Base-by-base conservation (phyloP, 306 rosid species). In the Dryas octopetala region DNA sequence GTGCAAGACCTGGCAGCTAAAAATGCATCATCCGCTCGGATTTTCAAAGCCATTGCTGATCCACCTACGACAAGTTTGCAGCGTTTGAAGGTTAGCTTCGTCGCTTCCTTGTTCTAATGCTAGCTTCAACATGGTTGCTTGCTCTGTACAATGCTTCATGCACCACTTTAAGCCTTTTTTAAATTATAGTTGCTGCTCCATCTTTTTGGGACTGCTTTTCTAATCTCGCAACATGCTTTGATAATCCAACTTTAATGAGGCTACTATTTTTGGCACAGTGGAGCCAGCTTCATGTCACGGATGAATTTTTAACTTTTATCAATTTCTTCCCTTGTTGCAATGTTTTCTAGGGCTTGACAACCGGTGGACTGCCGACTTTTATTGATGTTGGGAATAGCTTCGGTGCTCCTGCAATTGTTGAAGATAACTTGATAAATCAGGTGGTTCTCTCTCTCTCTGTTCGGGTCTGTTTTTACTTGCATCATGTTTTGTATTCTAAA, bases 301-400 rank as follows among this genome's bases (percentile, higher is more conserved):
- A 57, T 71, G 65, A 12, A 13, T 43, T 12, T 23, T 46, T 72
- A 54, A 44, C 17, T 28, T 52, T 9, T 28, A 5, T 46, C 52
- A 65, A 11, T 44, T 62, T 10, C 43, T 55, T 44, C 48, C 61
- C 41, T 14, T 68, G 5, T 52, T 64, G 45, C 67, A 44, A 71
- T 79, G 64, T 54, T 74, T 72, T 76, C 10, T 59, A 95, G 98
- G 98, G 92, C 38, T 78, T 95, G 91, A 91, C 93, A 9, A 95
- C 98, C 0, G 98, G 98, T 70, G 98, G 98, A 48, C 91, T 95
- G 64, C 98, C 98, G 40, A 95, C 98, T 79, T 95, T 95, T 86
- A 88, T 95, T 23, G 98, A 95, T 86, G 92, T 95, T 68, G 98
- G 98, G 49, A 95, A 95, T 81, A 95, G 97, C 89, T 95, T 95